phyloP scores from a whole-genome alignment of 1,284 basidiomycete genomes.

The Spongispora temasekensis region DNA sequence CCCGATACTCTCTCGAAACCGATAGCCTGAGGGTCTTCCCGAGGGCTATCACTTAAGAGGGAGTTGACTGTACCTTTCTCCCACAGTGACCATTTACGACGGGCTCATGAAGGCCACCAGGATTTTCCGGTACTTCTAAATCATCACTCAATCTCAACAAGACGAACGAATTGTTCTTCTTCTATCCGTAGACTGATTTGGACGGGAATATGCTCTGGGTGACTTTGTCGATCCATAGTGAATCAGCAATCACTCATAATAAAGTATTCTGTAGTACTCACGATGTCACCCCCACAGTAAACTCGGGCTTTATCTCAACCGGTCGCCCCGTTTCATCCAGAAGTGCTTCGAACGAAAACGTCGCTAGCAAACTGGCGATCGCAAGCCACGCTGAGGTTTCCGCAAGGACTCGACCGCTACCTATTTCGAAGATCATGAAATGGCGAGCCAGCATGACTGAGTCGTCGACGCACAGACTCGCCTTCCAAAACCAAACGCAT shows the following conservation, averaged over 20 bases:
- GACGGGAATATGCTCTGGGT: background rate
- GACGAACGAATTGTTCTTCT: background rate
- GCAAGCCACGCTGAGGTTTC: conserved; percentile 10
- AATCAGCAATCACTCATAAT: too few species aligned
- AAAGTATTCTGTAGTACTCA: background rate
- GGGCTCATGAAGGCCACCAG: too few species aligned
- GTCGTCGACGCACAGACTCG: conserved; percentile 7
- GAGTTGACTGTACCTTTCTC: too few species aligned
- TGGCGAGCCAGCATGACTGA: background rate
- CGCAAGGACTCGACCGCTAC: conserved; percentile 5
- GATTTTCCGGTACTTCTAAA: too few species aligned
- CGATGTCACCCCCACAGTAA: conserved; percentile 6
- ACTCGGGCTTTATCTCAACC: background rate
- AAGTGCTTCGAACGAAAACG: conserved; percentile 11
- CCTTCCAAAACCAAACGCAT: conserved; percentile 6
- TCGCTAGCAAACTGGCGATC: conserved; percentile 5
- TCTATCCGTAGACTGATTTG: background rate
- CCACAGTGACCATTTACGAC: too few species aligned
- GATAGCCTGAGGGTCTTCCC: too few species aligned
- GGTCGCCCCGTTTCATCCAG: conserved; percentile 6
- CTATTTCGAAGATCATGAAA: conserved; percentile 2
- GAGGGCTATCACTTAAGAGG: too few species aligned
- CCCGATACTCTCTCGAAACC: too few species aligned
- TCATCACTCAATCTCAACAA: background rate
- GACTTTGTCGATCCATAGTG: background rate